Conservation (phyloP, 441 rosid genomes). For the Mallotus repandus region DNA sequence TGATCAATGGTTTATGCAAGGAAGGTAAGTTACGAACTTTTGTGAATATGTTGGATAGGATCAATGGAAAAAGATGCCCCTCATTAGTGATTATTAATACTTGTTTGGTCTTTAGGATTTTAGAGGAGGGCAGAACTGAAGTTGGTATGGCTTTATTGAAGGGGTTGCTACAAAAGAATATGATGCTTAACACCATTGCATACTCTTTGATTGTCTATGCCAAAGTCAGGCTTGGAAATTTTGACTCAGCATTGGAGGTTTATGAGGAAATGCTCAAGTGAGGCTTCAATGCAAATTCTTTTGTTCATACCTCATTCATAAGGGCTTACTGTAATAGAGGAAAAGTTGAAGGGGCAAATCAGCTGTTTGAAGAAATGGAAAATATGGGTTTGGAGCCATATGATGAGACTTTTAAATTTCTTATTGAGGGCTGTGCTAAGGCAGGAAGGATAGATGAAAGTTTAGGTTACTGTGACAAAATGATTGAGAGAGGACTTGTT, state of each 20-base stretch:
- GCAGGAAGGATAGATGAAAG: constrained; percentile 45
- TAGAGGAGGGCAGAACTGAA: constrained; percentile 51
- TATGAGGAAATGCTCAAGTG: constrained; percentile 69
- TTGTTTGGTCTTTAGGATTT: constrained; percentile 46
- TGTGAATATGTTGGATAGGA: constrained; percentile 54
- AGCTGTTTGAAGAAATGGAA: constrained; percentile 52
- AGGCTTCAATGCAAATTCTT: constrained; percentile 59
- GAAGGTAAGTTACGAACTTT: constrained; percentile 56
- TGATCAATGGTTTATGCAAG: constrained; percentile 68
- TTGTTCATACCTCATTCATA: constrained; percentile 54
- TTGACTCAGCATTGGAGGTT: constrained; percentile 48
- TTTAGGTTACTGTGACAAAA: constrained; percentile 42
- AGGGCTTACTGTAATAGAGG: constrained; percentile 43
- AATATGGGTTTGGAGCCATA: constrained; percentile 50
- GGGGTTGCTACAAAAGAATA: constrained; percentile 64
- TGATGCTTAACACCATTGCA: constrained; percentile 62
- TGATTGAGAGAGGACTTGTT: constrained; percentile 45
- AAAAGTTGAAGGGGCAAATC: constrained; percentile 45
- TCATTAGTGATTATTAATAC: constrained; percentile 63
- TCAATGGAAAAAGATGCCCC: constrained; percentile 62
- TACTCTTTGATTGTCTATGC: constrained; percentile 58
- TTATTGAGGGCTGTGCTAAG: constrained; percentile 51
- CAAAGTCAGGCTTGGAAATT: constrained; percentile 39
- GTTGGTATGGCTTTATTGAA: constrained; percentile 54
- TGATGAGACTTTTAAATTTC: constrained; percentile 49